A percentile compares a stretch with the other conserved stretches of the same genome.
Conservation (phyloP, 805 yeast species). For the Kodamaea kaohsiungensis region DNA sequence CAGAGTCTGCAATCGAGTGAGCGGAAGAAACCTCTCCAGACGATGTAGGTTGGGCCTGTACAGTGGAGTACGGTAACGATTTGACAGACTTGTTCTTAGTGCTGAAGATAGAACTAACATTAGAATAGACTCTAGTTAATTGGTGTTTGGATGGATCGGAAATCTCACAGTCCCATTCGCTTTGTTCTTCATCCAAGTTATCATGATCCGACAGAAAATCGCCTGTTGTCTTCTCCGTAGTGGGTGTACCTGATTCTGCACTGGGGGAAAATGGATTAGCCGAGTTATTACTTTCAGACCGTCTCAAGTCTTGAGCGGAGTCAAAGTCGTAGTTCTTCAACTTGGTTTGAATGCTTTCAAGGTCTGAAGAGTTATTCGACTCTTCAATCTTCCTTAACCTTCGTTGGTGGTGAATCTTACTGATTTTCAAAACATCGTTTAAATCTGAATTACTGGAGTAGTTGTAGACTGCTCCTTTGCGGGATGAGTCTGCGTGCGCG, state of each 20-base stretch:
- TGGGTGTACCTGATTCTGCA: background rate
- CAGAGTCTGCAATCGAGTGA: constrained; percentile 1
- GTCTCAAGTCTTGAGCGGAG: background rate
- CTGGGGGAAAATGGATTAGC: background rate
- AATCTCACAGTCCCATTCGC: constrained; percentile 7
- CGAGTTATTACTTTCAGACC: background rate
- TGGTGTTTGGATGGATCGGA: constrained; percentile 4
- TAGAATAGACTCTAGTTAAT: constrained; percentile 24
- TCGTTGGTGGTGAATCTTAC: constrained; percentile 10
- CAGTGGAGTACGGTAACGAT: background rate
- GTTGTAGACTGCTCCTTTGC: constrained; percentile 9
- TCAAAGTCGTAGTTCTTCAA: background rate
- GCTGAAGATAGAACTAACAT: constrained; percentile 30
- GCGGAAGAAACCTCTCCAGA: constrained; percentile 3
- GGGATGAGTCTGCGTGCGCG: background rate
- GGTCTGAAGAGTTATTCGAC: background rate
- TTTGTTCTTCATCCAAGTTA: background rate
- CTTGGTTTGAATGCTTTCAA: background rate
- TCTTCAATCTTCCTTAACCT: constrained; percentile 3
- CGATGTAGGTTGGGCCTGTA: background rate
- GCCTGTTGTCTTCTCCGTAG: background rate
- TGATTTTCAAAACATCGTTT: constrained; percentile 18
- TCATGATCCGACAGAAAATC: background rate
- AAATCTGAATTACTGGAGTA: constrained; percentile 12
- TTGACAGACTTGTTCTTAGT: constrained; percentile 13